phyloP scores from a whole-genome alignment of 2,329 filamentous ascomycete species.

The Fusarium albidum region DNA sequence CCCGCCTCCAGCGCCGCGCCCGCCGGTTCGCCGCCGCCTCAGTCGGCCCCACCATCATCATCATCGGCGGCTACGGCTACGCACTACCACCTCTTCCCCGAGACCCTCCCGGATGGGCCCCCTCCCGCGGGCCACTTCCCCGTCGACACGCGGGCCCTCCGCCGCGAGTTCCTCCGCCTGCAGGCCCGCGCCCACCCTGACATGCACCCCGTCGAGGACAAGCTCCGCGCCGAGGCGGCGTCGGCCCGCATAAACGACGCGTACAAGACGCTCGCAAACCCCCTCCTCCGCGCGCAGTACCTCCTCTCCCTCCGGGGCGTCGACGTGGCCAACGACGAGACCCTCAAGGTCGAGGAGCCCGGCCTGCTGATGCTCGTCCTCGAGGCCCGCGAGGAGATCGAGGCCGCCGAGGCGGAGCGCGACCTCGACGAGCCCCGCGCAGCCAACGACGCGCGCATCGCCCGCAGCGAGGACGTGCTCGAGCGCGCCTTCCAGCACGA shows the following conservation, averaged over 20 bases:
- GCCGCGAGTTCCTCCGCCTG: constrained; percentile 85
- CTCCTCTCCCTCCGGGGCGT: constrained; percentile 77
- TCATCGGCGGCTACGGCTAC: constrained; percentile 50
- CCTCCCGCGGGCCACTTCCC: constrained; percentile 80
- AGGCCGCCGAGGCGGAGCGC: constrained; percentile 73
- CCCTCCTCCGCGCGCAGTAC: constrained; percentile 88
- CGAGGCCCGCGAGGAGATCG: constrained; percentile 79
- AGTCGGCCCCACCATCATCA: constrained; percentile 9
- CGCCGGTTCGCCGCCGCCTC: constrained; percentile 10
- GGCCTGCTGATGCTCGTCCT: constrained; percentile 81
- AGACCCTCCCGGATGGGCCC: constrained; percentile 77
- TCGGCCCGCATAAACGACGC: constrained; percentile 90
- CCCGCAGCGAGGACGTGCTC: constrained; percentile 67
- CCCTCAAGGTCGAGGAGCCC: constrained; percentile 70
- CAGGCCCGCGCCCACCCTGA: constrained; percentile 83
- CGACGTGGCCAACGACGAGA: constrained; percentile 83
- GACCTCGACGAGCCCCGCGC: constrained; percentile 66
- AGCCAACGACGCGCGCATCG: constrained; percentile 75
- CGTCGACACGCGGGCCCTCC: constrained; percentile 74
- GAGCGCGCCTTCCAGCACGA: constrained; percentile 71
- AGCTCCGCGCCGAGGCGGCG: constrained; percentile 74
- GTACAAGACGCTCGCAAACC: constrained; percentile 83
- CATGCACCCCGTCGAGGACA: constrained; percentile 62
- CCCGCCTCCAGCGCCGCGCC: constrained; percentile 21
- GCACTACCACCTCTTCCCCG: constrained; percentile 89